These are phyloP conservation scores for Bipolaris oryzae DNA, from an alignment of 2,329 filamentous ascomycete species.

Conservation along the genomic window DNA sequence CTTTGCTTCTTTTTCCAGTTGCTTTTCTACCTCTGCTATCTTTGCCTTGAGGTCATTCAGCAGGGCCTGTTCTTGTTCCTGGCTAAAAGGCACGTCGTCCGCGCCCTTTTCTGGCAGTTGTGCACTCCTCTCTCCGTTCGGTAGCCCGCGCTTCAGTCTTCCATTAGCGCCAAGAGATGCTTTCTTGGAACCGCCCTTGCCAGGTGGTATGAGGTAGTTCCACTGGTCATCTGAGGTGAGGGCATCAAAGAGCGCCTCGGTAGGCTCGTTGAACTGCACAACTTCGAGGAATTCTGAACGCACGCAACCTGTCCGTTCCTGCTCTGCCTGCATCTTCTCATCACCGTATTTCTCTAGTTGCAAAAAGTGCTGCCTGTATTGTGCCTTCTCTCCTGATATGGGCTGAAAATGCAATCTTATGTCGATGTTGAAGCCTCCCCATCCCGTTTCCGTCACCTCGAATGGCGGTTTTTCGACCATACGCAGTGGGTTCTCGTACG, in stretches of 20 bases:
- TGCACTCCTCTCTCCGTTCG: slow-evolving; percentile 45
- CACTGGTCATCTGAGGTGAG: slow-evolving; percentile 74
- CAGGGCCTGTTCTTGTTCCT: slow-evolving; percentile 44
- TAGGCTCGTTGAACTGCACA: slow-evolving; percentile 96
- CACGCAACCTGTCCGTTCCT: slow-evolving; percentile 62
- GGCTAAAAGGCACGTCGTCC: slow-evolving; percentile 43
- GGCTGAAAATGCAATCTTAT: slow-evolving; percentile 93
- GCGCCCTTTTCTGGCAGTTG: slow-evolving; percentile 44
- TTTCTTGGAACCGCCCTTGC: slow-evolving; percentile 52
- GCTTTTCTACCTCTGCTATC: slow-evolving; percentile 42
- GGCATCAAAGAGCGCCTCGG: slow-evolving; percentile 86
- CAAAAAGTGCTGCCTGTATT: slow-evolving; percentile 92
- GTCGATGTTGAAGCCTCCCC: slow-evolving; percentile 97
- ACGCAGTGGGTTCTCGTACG: slow-evolving; percentile 87
- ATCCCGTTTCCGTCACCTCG: slow-evolving; percentile 88
- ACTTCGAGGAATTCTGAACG: slow-evolving; percentile 87
- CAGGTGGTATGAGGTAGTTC: slow-evolving; percentile 50
- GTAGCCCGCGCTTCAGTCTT: slow-evolving; percentile 42
- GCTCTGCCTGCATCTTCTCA: slow-evolving; percentile 68
- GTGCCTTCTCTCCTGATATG: slow-evolving; percentile 88
- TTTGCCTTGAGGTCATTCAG: slow-evolving; percentile 40
- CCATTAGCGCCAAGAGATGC: slow-evolving; percentile 42
- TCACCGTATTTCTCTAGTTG: slow-evolving; percentile 87
- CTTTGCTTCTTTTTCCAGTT: slow-evolving; percentile 40
- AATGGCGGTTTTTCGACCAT: slow-evolving; percentile 78